phyloP scores from a whole-genome alignment of 176 grass and related monocot species.

The Secale cereale region DNA sequence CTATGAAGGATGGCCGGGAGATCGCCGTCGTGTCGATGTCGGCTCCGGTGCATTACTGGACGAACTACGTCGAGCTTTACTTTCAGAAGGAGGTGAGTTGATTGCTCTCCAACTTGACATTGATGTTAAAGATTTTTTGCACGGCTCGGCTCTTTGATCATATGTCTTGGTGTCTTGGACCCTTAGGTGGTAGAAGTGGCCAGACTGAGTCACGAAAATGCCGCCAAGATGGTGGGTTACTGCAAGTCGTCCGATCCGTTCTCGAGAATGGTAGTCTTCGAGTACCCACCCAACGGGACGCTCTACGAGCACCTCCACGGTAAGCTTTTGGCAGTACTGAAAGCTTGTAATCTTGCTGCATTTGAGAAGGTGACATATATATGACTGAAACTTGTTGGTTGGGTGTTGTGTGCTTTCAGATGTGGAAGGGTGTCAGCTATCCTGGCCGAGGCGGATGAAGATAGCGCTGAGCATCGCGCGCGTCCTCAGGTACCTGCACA shows the following conservation, averaged over 20 bases:
- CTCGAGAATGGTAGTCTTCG: conserved; percentile 82
- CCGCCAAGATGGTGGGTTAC: conserved; percentile 73
- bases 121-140: neutral
- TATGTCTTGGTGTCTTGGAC: neutral
- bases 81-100: conserved; percentile 71
- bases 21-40: conserved; percentile 83
- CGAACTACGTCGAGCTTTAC: conserved; percentile 70
- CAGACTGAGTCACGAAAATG: conserved; percentile 63
- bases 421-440: conserved; percentile 70
- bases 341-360: neutral
- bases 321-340: neutral
- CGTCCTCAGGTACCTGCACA: conserved; percentile 80
- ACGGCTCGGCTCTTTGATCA: neutral
- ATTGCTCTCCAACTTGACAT: neutral
- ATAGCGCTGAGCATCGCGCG: conserved; percentile 60
- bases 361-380: no score
- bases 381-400: neutral
- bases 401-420: conserved; percentile 35
- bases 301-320: conserved; percentile 84
- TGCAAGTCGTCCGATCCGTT: conserved; percentile 82
- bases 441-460: conserved; percentile 86
- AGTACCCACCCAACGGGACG: conserved; percentile 91
- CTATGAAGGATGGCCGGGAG: conserved; percentile 71
- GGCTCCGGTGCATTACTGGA: conserved; percentile 62
- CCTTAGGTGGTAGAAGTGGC: conserved; percentile 69